A percentile compares a stretch with the other conserved stretches of the same genome.
Conservation (phyloP, 2,329 filamentous ascomycete species). For the Mycosphaerella sp. region DNA sequence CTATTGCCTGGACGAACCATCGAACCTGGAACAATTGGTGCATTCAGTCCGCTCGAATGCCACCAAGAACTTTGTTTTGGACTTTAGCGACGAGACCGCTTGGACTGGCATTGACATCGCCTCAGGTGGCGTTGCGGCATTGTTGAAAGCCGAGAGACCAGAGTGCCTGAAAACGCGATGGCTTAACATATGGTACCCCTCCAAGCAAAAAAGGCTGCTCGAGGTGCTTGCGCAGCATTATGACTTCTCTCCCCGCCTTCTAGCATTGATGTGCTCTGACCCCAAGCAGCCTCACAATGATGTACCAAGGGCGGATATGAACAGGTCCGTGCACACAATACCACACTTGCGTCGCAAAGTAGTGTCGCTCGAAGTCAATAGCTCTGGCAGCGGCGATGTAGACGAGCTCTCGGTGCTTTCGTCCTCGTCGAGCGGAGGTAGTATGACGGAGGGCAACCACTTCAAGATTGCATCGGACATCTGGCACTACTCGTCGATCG, state of each 20-base stretch:
- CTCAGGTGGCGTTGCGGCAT: constrained; percentile 37
- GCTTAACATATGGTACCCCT: constrained; percentile 71
- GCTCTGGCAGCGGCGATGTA: constrained; percentile 11
- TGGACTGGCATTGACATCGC: constrained; percentile 53
- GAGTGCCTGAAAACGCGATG: constrained; percentile 55
- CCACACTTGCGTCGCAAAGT: constrained; percentile 8
- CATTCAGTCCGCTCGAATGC: constrained; percentile 36
- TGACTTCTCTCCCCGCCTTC: constrained; percentile 61
- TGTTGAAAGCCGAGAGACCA: constrained; percentile 42
- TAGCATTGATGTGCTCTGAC: constrained; percentile 57
- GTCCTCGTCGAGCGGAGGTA: constrained; percentile 25
- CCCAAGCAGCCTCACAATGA: constrained; percentile 36
- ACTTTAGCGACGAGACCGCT: constrained; percentile 54
- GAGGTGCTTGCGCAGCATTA: constrained; percentile 56
- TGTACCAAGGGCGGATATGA: constrained; percentile 10
- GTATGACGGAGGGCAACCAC: constrained; percentile 38
- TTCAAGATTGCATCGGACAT: constrained; percentile 61
- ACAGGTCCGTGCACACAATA: constrained; percentile 9
- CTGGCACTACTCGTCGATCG: constrained; percentile 70
- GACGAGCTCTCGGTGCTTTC: constrained; percentile 29
- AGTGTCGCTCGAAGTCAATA: constrained; percentile 5
- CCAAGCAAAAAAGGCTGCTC: constrained; percentile 53
- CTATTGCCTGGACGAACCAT: constrained; percentile 48
- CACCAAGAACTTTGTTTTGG: constrained; percentile 58
- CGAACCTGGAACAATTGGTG: constrained; percentile 44